Percentiles rank a stretch among this genome's conserved stretches.
phyloP scores from a whole-genome alignment of 2,329 filamentous ascomycete genomes.

The Nigrospora osmanthi region DNA sequence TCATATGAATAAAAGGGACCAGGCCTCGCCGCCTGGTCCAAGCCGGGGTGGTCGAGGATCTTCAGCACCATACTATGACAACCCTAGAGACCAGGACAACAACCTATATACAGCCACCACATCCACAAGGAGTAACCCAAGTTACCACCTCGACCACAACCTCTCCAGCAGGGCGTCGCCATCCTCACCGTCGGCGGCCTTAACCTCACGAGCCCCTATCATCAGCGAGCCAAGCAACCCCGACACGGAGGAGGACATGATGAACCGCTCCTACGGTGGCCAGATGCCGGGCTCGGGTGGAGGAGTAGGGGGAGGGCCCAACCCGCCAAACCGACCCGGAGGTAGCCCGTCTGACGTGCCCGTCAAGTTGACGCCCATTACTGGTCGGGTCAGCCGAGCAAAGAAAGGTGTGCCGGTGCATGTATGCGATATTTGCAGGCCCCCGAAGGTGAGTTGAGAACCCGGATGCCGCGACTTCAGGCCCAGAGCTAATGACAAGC shows the following conservation, averaged over 20 bases:
- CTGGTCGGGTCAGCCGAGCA: conserved; percentile 46
- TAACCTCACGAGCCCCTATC: conserved; percentile 5
- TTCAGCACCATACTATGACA: conserved; percentile 32
- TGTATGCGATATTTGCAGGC: conserved; percentile 42
- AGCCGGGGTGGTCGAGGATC: conserved; percentile 24
- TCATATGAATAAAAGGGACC: conserved; percentile 36
- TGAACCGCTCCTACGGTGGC: conserved; percentile 31
- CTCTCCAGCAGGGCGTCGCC: too few relatives aligned
- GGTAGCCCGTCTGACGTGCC: conserved; percentile 26
- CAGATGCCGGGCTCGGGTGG: conserved; percentile 25
- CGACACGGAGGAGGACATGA: conserved; percentile 33
- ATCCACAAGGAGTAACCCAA: conserved; percentile 13
- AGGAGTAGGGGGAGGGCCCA: conserved; percentile 18
- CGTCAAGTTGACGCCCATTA: conserved; percentile 48
- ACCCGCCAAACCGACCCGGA: conserved; percentile 32
- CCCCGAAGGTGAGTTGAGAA: conserved; percentile 36
- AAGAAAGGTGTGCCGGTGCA: conserved; percentile 54
- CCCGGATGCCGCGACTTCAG: background rate
- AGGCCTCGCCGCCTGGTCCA: conserved; percentile 27
- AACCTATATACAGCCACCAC: conserved; percentile 21
- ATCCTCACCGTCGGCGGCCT: too few relatives aligned
- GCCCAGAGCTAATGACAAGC: conserved; percentile 9
- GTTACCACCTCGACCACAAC: too few relatives aligned
- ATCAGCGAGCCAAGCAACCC: conserved; percentile 31
- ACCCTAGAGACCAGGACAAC: conserved; percentile 23